These are phyloP conservation scores for Penicillium turbatum DNA, from an alignment of 495 filamentous ascomycete species.

Conservation along the genomic window DNA sequence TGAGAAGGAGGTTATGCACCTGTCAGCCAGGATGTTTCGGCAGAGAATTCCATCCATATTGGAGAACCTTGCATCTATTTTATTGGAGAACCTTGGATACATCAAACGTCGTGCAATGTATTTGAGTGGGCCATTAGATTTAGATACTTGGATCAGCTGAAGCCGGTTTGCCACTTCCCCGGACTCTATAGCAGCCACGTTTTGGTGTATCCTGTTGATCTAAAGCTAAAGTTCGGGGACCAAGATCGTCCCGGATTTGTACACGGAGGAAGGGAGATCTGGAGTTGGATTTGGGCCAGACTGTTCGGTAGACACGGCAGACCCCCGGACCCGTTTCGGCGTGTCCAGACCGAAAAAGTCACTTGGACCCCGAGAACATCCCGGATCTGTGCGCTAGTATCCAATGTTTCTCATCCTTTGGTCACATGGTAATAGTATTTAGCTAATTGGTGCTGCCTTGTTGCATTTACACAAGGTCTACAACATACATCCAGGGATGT, in stretches of 20 bases:
- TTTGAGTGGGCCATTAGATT: slow-evolving; percentile 4
- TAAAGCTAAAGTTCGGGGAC: background rate
- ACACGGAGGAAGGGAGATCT: background rate
- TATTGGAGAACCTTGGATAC: background rate
- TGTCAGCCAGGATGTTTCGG: background rate
- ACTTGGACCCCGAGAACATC: slow-evolving; percentile 1
- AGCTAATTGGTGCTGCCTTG: background rate
- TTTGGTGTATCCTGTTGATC: background rate
- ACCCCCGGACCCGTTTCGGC: slow-evolving; percentile 18
- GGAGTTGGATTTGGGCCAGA: slow-evolving; percentile 9
- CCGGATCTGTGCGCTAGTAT: slow-evolving; percentile 2
- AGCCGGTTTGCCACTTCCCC: slow-evolving; percentile 11
- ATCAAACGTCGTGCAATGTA: background rate
- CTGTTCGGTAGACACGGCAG: slow-evolving; percentile 19
- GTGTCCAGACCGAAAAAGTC: slow-evolving; percentile 8
- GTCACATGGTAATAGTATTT: background rate
- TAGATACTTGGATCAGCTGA: slow-evolving; percentile 8
- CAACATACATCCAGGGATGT: too few species aligned
- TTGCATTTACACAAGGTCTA: too few species aligned
- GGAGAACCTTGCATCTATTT: background rate
- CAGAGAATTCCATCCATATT: background rate
- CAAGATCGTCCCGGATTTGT: background rate
- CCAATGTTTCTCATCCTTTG: background rate
- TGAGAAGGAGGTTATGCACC: background rate
- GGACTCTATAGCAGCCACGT: slow-evolving; percentile 3